Base-by-base conservation (phyloP, 495 filamentous ascomycete species). In the Sabuloglossum arenarium region DNA sequence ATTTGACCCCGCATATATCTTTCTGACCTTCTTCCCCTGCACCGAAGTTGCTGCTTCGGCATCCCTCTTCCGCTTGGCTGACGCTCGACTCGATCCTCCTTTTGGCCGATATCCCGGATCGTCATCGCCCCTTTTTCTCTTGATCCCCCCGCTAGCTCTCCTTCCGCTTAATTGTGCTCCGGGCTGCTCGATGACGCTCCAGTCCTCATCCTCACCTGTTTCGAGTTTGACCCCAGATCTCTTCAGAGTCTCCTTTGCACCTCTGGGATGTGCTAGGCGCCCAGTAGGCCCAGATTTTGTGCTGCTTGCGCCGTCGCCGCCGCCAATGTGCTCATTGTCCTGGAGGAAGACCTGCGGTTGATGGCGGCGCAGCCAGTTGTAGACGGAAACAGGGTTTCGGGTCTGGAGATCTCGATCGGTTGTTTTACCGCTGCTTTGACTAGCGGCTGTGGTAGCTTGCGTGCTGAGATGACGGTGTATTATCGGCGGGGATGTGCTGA, bases 311-410 rank as follows among this genome's bases (percentile, higher is more conserved):
- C 31, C 30, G 16, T 37, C 56, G 6, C 39, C 27, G 6, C 39
- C 27, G 14, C 29, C 29, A 16, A 27, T 70, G 31, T 69, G 68
- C 64, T 90, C 86, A 54, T 81, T 81, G 61, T 89, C 86, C 64
- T 90, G 84, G 0, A 93, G 69, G 69, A 89, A 91, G 23, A 83
- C 82, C 57, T 88, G 79, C 0, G 88, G 88, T 56, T 87, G 84
- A 63, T 93, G 78, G 57, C 80, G 79, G 32, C 85, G 78, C 24
- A 96, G 71, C 89, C 89, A 96, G 66, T 90, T 91, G 70, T 88
- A 86, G 1, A 93, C 86, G 27, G 82, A 87, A 37, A 85, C 80
- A 0, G 85, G 86, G 62, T 94, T 96, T 29, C 79, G 77, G 4
- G 47, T 51, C 12, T 51, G 47, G 47, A 51, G 47, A 11, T 51